Conservation (phyloP, 306 rosid genomes). For the Castanospermum australe region DNA sequence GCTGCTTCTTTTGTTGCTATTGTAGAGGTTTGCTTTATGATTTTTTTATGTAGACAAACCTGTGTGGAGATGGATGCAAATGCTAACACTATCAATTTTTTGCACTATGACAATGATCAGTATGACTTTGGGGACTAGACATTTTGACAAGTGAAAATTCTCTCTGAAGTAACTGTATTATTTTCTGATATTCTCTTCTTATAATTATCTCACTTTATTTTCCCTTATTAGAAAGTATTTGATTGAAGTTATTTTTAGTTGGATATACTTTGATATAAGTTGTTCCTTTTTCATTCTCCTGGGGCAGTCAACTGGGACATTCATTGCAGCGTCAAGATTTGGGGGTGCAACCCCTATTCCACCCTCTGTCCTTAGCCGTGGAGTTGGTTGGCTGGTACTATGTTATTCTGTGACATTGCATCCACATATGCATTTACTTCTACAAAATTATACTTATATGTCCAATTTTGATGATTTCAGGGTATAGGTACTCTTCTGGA, state of each 20-base stretch:
- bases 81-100: not conserved
- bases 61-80: not conserved
- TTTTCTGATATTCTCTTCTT: no score
- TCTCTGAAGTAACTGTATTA: not conserved
- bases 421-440: not conserved
- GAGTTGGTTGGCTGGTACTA: slow-evolving; percentile 90
- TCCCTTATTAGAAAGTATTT: not conserved
- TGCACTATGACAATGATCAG: not conserved
- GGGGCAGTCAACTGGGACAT: slow-evolving; percentile 76
- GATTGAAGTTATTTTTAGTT: not conserved
- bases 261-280: slow-evolving; percentile 4
- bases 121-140: not conserved
- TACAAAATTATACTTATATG: not conserved
- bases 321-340: slow-evolving; percentile 80
- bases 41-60: not conserved
- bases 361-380: slow-evolving; percentile 81
- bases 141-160: not conserved
- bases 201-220: not conserved
- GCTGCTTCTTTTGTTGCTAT: slow-evolving; percentile 78
- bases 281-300: slow-evolving; percentile 12
- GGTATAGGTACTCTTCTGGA: slow-evolving; percentile 71
- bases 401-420: slow-evolving; percentile 11
- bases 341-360: slow-evolving; percentile 85
- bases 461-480: slow-evolving; percentile 43
- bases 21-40: slow-evolving; percentile 54